Conservation (phyloP, 306 rosid genomes). For the Pyrus bretschneideri region DNA sequence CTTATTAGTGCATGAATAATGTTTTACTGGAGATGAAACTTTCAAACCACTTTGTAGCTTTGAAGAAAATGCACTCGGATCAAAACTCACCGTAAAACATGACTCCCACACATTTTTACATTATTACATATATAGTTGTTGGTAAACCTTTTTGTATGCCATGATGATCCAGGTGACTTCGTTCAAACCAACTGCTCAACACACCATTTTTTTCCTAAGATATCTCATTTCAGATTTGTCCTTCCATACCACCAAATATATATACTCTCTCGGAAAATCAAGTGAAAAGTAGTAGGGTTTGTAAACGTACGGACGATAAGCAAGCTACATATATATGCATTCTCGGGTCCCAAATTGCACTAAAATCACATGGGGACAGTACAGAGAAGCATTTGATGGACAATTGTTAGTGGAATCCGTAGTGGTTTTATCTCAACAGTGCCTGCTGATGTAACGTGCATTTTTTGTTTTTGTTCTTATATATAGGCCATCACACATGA, state of each 20-base stretch:
- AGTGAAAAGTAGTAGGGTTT: slow-evolving; percentile 5
- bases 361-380: slow-evolving; percentile 16
- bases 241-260: background rate
- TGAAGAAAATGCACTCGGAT: background rate
- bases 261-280: background rate
- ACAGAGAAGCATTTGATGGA: background rate
- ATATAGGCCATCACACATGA: background rate
- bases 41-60: background rate
- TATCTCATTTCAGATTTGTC: background rate
- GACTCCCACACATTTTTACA: background rate
- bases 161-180: background rate
- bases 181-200: background rate
- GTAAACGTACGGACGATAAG: slow-evolving; percentile 19
- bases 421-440: slow-evolving; percentile 12
- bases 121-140: background rate
- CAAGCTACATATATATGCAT: background rate
- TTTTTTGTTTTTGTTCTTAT: background rate
- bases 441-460: background rate
- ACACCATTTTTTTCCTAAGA: background rate
- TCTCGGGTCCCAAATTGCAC: slow-evolving; percentile 7
- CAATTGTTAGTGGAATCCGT: slow-evolving; percentile 16
- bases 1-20: background rate
- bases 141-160: background rate
- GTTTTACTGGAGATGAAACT: background rate
- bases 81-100: background rate